These are phyloP conservation scores for Globisporangium spiculum DNA, from an alignment of 352 stramenopile genomes.

Conservation along the genomic window DNA sequence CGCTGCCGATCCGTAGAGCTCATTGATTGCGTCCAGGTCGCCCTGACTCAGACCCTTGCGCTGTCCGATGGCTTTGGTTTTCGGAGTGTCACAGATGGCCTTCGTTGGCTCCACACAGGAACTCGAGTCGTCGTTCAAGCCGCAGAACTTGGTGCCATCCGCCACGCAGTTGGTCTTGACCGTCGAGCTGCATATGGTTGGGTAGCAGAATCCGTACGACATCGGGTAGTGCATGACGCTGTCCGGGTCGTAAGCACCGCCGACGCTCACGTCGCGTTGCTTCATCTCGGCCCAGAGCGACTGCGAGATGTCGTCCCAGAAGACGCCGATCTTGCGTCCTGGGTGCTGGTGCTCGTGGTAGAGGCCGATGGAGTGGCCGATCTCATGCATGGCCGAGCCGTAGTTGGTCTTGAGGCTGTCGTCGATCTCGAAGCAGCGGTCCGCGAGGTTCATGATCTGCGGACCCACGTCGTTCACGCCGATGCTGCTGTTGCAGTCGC, in stretches of 20 bases:
- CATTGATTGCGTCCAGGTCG: conserved; percentile 43
- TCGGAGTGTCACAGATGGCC: conserved; percentile 48
- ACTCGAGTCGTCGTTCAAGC: conserved; percentile 60
- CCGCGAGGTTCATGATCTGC: conserved; percentile 72
- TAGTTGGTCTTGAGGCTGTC: conserved; percentile 70
- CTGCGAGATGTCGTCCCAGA: conserved; percentile 74
- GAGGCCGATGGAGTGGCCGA: conserved; percentile 69
- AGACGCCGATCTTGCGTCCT: conserved; percentile 58
- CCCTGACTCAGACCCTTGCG: conserved; percentile 51
- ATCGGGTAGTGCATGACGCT: conserved; percentile 84
- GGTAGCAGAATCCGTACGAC: conserved; percentile 75
- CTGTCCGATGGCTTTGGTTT: conserved; percentile 62
- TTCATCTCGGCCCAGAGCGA: conserved; percentile 74
- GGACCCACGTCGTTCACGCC: conserved; percentile 58
- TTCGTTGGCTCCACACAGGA: conserved; percentile 60
- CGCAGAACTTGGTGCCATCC: conserved; percentile 58
- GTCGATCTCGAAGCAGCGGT: conserved; percentile 76
- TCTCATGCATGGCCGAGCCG: conserved; percentile 79
- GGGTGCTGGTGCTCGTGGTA: conserved; percentile 86
- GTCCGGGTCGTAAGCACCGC: conserved; percentile 62
- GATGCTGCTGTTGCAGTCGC: conserved; percentile 79
- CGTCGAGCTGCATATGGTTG: conserved; percentile 40
- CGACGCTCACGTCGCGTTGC: conserved; percentile 60
- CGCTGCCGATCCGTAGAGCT: conserved; percentile 33
- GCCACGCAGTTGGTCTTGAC: conserved; percentile 48